A percentile compares a stretch with the other conserved stretches of the same genome.
Conservation (phyloP, 257 asterid species). For the Rubia yunnanensis region DNA sequence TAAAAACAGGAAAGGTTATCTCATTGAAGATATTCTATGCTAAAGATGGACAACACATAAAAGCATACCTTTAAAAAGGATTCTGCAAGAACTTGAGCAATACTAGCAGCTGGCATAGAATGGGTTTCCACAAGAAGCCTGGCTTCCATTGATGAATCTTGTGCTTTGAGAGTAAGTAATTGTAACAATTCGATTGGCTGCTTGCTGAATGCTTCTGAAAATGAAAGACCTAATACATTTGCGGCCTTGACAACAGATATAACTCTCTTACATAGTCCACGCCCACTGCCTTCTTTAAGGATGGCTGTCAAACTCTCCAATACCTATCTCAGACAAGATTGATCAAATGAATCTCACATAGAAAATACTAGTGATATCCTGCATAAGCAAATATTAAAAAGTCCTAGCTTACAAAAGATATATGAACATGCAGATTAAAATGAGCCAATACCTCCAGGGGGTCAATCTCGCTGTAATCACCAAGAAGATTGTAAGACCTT, state of each 20-base stretch:
- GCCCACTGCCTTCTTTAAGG: conserved; percentile 69
- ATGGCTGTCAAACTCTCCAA: conserved; percentile 60
- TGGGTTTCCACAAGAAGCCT: conserved; percentile 72
- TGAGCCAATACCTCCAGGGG: conserved; percentile 63
- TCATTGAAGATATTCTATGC: neutral
- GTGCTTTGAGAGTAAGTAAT: conserved; percentile 93
- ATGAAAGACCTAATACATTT: conserved; percentile 76
- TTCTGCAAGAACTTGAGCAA: conserved; percentile 96
- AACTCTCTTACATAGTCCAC: conserved; percentile 71
- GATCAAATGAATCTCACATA: neutral
- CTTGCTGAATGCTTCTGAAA: conserved; percentile 89
- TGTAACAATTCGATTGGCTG: conserved; percentile 89
- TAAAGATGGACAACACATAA: neutral
- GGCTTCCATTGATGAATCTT: conserved; percentile 93
- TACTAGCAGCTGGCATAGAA: conserved; percentile 86
- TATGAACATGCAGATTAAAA: neutral
- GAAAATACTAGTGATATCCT: neutral
- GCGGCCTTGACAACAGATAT: conserved; percentile 86
- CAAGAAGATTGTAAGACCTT: conserved; percentile 39
- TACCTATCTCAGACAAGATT: conserved; percentile 29
- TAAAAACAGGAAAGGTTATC: neutral
- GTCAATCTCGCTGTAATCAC: conserved; percentile 48
- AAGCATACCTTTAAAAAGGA: conserved; percentile 75
- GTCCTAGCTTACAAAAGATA: neutral
- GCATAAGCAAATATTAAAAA: neutral